phyloP scores from a whole-genome alignment of 768 basidiomycete genomes.

The Suillus paluster region DNA sequence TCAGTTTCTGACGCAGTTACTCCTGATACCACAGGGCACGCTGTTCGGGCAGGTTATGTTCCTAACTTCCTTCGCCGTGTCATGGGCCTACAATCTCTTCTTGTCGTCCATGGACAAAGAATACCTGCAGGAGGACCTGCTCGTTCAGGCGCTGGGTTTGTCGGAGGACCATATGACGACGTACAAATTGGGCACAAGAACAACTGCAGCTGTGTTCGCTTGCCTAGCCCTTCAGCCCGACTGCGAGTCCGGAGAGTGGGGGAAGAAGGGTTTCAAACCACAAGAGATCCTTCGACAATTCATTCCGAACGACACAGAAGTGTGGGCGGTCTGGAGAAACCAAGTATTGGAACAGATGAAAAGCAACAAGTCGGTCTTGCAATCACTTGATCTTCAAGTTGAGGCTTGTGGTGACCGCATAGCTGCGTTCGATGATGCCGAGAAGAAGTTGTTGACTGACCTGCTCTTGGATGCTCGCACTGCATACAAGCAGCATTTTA shows the following conservation, averaged over 20 bases:
- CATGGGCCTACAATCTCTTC: slow-evolving; percentile 28
- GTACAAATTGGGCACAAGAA: slow-evolving; percentile 12
- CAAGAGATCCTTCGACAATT: slow-evolving; percentile 10
- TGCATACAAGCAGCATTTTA: neutral
- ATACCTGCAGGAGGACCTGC: slow-evolving; percentile 4
- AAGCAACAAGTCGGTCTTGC: neutral
- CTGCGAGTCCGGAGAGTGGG: neutral
- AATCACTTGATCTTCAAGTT: neutral
- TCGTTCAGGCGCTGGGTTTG: slow-evolving; percentile 19
- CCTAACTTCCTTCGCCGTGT: slow-evolving; percentile 22
- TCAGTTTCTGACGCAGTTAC: slow-evolving; percentile 27
- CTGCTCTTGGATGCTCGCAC: slow-evolving; percentile 3
- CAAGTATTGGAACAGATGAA: slow-evolving; percentile 7
- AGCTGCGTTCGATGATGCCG: neutral
- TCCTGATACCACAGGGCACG: slow-evolving; percentile 25
- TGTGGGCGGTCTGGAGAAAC: slow-evolving; percentile 10
- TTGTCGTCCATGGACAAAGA: slow-evolving; percentile 33
- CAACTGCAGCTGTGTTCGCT: slow-evolving; percentile 12
- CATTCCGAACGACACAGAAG: slow-evolving; percentile 11
- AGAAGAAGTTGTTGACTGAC: neutral
- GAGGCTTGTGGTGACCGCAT: neutral
- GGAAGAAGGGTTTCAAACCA: neutral
- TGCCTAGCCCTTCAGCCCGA: slow-evolving; percentile 7
- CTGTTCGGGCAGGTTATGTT: slow-evolving; percentile 31
- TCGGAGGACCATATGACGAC: slow-evolving; percentile 13